Conservation (phyloP, 495 filamentous ascomycete genomes). For the Podospora australis region DNA sequence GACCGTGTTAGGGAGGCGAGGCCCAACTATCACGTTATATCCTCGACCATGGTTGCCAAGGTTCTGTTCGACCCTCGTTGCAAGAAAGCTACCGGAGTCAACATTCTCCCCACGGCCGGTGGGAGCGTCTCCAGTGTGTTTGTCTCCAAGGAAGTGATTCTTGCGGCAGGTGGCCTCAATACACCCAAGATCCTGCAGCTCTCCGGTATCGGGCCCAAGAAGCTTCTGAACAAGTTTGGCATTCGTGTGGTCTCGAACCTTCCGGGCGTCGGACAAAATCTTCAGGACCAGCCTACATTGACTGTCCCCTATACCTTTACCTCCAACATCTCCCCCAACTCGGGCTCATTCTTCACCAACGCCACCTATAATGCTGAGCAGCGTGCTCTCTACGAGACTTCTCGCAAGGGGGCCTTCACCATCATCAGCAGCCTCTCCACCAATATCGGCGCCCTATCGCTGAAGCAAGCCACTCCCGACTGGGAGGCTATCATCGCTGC, state of each 20-base stretch:
- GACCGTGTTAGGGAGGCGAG: conserved; percentile 27
- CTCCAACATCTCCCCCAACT: conserved; percentile 24
- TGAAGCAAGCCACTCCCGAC: conserved; percentile 23
- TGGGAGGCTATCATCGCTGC: conserved; percentile 26
- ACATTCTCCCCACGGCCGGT: conserved; percentile 19
- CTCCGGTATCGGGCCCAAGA: conserved; percentile 65
- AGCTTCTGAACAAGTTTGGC: conserved; percentile 56
- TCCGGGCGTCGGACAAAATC: conserved; percentile 68
- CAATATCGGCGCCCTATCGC: conserved; percentile 28
- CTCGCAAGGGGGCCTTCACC: conserved; percentile 27
- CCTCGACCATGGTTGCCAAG: conserved; percentile 39
- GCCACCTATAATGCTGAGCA: conserved; percentile 39
- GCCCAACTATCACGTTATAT: conserved; percentile 40
- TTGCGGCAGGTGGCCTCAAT: conserved; percentile 51
- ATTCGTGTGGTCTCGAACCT: conserved; percentile 67
- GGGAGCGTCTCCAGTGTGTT: conserved; percentile 17
- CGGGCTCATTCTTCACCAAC: conserved; percentile 28
- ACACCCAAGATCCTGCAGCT: conserved; percentile 58
- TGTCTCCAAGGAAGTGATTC: conserved; percentile 47
- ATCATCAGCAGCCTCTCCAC: conserved; percentile 29
- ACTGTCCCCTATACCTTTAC: conserved; percentile 22
- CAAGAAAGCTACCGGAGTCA: conserved; percentile 26
- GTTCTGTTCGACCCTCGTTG: conserved; percentile 31
- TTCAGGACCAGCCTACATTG: conserved; percentile 41
- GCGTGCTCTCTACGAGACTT: conserved; percentile 34